Percentiles rank a stretch among this genome's conserved stretches.
Conservation (phyloP, 371 early-diverging fungal genomes). For the Actinomortierella wolfii region DNA sequence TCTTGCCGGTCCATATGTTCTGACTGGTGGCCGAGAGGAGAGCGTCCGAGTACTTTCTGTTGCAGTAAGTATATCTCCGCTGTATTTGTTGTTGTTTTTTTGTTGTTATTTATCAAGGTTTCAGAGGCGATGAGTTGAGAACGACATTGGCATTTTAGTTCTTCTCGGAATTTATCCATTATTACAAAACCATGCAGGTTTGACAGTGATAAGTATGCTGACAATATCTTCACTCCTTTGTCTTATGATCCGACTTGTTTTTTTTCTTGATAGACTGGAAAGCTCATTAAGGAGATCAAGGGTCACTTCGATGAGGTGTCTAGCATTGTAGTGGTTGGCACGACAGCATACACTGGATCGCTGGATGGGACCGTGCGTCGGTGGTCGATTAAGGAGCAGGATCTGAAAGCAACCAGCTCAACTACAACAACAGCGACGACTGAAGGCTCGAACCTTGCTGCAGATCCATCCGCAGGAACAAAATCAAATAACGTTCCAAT, state of each 20-base stretch:
- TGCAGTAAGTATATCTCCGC: slow-evolving; percentile 58
- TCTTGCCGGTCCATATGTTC: slow-evolving; percentile 66
- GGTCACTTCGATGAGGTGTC: slow-evolving; percentile 87
- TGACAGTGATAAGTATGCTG: too few relatives aligned
- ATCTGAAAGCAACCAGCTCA: slow-evolving; percentile 4
- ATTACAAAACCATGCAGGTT: too few relatives aligned
- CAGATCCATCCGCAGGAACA: slow-evolving; percentile 12
- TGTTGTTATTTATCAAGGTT: not conserved
- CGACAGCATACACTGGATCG: slow-evolving; percentile 71
- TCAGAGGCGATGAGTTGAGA: too few relatives aligned
- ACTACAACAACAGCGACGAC: not conserved
- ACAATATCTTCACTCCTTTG: too few relatives aligned
- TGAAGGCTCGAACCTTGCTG: not conserved
- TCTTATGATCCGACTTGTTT: not conserved
- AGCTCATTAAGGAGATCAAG: slow-evolving; percentile 64
- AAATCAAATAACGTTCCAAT: slow-evolving; percentile 6
- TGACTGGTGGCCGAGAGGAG: slow-evolving; percentile 85
- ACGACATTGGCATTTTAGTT: too few relatives aligned
- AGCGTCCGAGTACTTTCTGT: slow-evolving; percentile 80
- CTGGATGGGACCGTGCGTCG: slow-evolving; percentile 78
- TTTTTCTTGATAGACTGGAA: slow-evolving; percentile 59
- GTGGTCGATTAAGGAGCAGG: slow-evolving; percentile 64
- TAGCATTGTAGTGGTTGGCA: slow-evolving; percentile 55
- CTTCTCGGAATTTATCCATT: too few relatives aligned
- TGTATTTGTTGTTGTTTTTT: not conserved